A percentile compares a stretch with the other conserved stretches of the same genome.
phyloP scores from a whole-genome alignment of 148 eudicot genomes.

The Rheum nobile region DNA sequence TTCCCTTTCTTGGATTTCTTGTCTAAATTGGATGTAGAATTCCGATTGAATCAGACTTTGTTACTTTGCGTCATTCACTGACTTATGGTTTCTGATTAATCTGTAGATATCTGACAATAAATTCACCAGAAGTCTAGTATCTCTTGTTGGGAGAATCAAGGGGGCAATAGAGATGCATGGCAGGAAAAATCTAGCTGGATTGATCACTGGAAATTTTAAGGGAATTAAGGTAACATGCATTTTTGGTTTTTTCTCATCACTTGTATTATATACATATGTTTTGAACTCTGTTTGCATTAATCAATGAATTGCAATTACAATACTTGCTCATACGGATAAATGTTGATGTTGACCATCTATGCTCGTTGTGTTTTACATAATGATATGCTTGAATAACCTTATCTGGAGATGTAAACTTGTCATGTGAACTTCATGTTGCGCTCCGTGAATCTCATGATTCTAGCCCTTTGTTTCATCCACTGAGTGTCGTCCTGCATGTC shows the following conservation, averaged over 20 bases:
- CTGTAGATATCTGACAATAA: slow-evolving; percentile 62
- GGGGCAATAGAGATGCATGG: slow-evolving; percentile 32
- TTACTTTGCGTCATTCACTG: not conserved
- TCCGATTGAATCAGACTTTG: no score
- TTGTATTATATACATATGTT: not conserved
- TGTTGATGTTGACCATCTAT: not conserved
- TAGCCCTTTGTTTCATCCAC: not conserved
- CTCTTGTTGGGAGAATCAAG: slow-evolving; percentile 29
- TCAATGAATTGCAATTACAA: not conserved
- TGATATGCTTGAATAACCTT: not conserved
- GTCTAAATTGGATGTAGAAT: no score
- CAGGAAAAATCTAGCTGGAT: slow-evolving; percentile 41
- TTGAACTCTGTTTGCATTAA: not conserved
- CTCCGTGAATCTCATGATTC: not conserved
- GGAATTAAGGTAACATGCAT: slow-evolving; percentile 60
- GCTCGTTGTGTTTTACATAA: not conserved
- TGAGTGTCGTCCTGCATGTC: not conserved
- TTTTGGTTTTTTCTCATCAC: not conserved
- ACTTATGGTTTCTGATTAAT: not conserved
- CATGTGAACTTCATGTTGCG: not conserved
- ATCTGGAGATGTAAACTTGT: not conserved
- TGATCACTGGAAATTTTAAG: slow-evolving; percentile 65
- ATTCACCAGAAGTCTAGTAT: slow-evolving; percentile 38
- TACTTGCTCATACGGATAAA: not conserved
- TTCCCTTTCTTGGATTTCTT: not conserved